phyloP scores from a whole-genome alignment of 2,329 filamentous ascomycete species.

The Penicillium sp. region DNA sequence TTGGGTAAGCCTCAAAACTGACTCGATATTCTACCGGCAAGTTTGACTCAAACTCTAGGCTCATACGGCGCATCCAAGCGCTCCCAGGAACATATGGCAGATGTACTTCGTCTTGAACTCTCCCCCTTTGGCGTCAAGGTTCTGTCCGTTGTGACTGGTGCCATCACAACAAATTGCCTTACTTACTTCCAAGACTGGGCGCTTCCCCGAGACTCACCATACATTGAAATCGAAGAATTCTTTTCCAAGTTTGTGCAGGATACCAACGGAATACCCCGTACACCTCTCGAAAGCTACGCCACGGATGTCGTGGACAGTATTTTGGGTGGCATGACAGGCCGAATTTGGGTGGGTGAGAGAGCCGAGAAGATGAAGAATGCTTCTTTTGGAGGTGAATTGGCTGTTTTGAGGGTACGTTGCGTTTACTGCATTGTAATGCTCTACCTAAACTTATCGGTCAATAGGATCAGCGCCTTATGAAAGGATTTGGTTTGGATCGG shows the following conservation, averaged over 20 bases:
- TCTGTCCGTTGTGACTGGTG: constrained; percentile 18
- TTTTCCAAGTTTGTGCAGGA: constrained; percentile 8
- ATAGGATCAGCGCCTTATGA: not conserved
- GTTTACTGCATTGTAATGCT: not conserved
- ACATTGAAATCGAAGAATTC: constrained; percentile 18
- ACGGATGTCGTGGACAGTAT: constrained; percentile 10
- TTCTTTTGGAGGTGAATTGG: not conserved
- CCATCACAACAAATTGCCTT: constrained; percentile 15
- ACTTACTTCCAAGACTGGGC: constrained; percentile 17
- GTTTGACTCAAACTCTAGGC: not conserved
- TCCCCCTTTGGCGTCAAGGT: constrained; percentile 18
- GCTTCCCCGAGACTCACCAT: constrained; percentile 18
- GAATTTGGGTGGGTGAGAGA: constrained; percentile 13
- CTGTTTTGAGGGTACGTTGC: not conserved
- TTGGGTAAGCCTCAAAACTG: constrained; percentile 17
- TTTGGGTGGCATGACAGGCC: constrained; percentile 6
- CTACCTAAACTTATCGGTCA: not conserved
- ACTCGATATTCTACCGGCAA: not conserved
- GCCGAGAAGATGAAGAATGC: not conserved
- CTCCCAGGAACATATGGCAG: constrained; percentile 20
- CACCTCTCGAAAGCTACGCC: constrained; percentile 7
- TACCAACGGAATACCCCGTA: constrained; percentile 8
- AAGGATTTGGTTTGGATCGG: not conserved
- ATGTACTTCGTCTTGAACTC: constrained; percentile 26
- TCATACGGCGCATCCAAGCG: constrained; percentile 24